Percentiles rank a stretch among this genome's conserved stretches.
Evolutionary conservation across 192 early-diverging fungal genomes (phyloP).

Genomic region (Mortierella hygrophila): DNA sequence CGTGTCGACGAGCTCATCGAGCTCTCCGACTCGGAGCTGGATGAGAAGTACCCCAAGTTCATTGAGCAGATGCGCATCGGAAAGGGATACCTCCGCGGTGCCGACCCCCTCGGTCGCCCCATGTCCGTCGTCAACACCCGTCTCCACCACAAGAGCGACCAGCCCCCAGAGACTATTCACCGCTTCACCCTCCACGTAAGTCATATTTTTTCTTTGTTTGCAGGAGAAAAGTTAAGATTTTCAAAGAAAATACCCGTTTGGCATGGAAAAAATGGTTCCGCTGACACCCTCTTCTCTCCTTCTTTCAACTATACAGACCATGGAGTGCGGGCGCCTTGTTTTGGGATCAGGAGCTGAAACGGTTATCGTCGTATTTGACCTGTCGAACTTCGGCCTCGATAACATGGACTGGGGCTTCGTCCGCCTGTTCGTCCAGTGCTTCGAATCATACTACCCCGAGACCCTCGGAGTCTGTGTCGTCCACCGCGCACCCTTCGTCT

Average conservation of each 20-base stretch:
- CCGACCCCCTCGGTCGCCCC: constrained; percentile 60
- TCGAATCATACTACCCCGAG: constrained; percentile 95
- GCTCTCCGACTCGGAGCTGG: constrained; percentile 62
- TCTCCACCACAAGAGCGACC: constrained; percentile 67
- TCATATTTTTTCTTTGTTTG: neutral
- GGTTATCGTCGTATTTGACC: constrained; percentile 82
- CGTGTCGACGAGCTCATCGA: constrained; percentile 62
- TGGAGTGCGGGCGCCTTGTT: constrained; percentile 75
- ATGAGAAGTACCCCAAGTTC: constrained; percentile 57
- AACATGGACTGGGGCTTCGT: constrained; percentile 77
- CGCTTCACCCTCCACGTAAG: constrained; percentile 75
- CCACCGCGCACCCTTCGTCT: constrained; percentile 92
- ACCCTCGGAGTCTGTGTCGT: constrained; percentile 85
- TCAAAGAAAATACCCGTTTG: neutral
- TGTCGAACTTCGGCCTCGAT: constrained; percentile 79
- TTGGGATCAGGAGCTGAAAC: constrained; percentile 72
- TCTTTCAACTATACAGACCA: constrained; percentile 50
- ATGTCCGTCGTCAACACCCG: constrained; percentile 62
- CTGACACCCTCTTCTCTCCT: neutral
- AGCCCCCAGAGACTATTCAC: constrained; percentile 76
- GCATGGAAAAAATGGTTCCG: neutral
- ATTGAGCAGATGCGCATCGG: constrained; percentile 57
- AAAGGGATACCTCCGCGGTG: constrained; percentile 65
- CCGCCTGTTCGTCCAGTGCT: constrained; percentile 81
- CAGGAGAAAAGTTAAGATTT: neutral